Conservation (phyloP, 257 asterid species). For the Eustoma russellianum region DNA sequence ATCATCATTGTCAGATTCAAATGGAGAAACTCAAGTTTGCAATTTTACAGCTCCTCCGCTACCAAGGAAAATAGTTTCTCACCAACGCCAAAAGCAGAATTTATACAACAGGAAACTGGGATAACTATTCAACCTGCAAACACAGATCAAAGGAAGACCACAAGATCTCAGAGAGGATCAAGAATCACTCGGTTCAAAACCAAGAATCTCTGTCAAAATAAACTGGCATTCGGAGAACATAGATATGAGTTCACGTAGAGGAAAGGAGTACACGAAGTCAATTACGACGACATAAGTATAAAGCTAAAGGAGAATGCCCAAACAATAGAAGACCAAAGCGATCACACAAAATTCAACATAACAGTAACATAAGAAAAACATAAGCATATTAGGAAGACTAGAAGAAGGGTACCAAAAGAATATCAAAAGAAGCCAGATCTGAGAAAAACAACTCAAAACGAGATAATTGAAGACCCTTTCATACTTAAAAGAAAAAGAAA, state of each 20-base stretch:
- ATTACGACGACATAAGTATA: background rate
- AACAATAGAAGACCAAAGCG: constrained; percentile 14
- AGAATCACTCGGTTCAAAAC: background rate
- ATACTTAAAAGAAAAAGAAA: too few species aligned
- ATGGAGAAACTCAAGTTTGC: constrained; percentile 5
- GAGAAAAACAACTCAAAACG: too few species aligned
- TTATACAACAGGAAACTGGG: constrained; percentile 1
- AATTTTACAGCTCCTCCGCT: constrained; percentile 4
- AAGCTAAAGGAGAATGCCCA: background rate
- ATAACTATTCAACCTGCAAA: constrained; percentile 11
- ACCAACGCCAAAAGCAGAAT: background rate
- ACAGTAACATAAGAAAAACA: constrained; percentile 7
- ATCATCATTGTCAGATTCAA: constrained; percentile 44
- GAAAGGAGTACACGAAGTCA: background rate
- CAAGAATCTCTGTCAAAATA: background rate
- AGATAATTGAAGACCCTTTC: too few species aligned
- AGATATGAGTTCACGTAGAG: background rate
- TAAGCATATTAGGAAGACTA: background rate
- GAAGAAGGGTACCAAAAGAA: background rate
- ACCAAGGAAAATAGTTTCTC: background rate
- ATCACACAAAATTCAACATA: constrained; percentile 20
- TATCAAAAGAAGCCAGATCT: too few species aligned
- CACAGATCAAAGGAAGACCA: constrained; percentile 5
- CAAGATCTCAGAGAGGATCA: background rate
- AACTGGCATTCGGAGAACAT: background rate